Evolutionary conservation across 2,329 filamentous ascomycete species (phyloP).

Genomic region (Aspergillus versicolor): DNA sequence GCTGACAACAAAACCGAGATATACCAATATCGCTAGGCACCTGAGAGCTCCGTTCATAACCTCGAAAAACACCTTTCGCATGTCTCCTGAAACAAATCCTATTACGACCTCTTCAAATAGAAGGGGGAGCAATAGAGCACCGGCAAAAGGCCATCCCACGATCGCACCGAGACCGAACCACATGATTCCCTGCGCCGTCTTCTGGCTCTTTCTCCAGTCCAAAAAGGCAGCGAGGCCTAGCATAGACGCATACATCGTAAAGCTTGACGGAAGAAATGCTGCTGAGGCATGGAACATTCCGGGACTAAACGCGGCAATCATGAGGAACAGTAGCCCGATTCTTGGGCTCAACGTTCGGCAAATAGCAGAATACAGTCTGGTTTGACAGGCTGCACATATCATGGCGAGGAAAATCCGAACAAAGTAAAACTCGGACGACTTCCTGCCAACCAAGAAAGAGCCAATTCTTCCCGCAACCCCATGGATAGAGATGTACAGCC

Average conservation of each 20-base stretch:
- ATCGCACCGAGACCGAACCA: conserved; percentile 86
- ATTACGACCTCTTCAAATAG: conserved; percentile 71
- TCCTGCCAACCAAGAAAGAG: conserved; percentile 53
- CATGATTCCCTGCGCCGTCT: conserved; percentile 78
- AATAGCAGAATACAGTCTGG: conserved; percentile 75
- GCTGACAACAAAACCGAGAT: conserved; percentile 27
- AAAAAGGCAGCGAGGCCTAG: conserved; percentile 85
- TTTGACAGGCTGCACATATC: conserved; percentile 77
- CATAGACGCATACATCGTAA: conserved; percentile 93
- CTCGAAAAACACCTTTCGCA: conserved; percentile 61
- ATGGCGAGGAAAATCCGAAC: conserved; percentile 74
- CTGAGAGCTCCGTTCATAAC: conserved; percentile 67
- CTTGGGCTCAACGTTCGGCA: conserved; percentile 75
- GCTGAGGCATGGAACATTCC: conserved; percentile 92
- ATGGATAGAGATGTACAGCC: conserved; percentile 84
- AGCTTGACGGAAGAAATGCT: conserved; percentile 87
- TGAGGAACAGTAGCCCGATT: conserved; percentile 80
- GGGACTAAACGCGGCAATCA: conserved; percentile 74
- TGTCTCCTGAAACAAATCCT: conserved; percentile 52
- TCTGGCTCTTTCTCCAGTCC: conserved; percentile 78
- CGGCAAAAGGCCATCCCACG: conserved; percentile 92
- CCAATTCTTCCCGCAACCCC: conserved; percentile 68
- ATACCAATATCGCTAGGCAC: conserved; percentile 68
- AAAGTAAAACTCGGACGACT: conserved; percentile 75
- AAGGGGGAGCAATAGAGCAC: conserved; percentile 77